Evolutionary conservation across 495 filamentous ascomycete species (phyloP), one percentile per base, ranked within the genome.

Genomic region (Stereocaulon alpinum): DNA sequence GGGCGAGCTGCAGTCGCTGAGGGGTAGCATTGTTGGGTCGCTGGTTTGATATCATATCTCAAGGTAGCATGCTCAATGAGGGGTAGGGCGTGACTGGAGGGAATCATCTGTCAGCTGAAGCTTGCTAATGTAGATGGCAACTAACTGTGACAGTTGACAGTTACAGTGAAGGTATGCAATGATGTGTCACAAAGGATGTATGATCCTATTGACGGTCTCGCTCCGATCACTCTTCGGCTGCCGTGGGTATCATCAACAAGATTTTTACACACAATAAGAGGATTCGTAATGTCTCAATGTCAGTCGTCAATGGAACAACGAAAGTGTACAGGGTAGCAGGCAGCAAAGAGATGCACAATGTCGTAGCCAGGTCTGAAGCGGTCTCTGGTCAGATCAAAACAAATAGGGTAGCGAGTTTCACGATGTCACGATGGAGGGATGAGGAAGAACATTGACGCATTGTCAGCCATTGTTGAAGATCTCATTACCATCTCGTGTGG

Each of bases 11-110:
- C 30, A 66, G 22, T 2, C 58, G 61, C 57, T 62, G 59, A 51
- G 63, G 63, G 41, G 63, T 62, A 37, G 63, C 63, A 62, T 62
- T 62, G 34, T 59, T 14, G 17, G 56, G 60, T 55, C 42, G 55
- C 10, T 51, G 56, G 18, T n/a, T 50, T 29, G 60, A 37, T 30
- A 56, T 56, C 63, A 65, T 65, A 22, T 24, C 30, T 42, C 44
- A 58, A 12, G 22, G 18, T 41, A 24, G 1, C 27, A 50, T 52
- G 6, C 49, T 52, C 49, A 30, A 20, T 29, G 30, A 6, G 14
- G 18, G n/a, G 15, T 52, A 17, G 27, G 14, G 34, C 4, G 3
- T 20, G 6, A 40, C 27, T 15, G 9, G 20, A 11, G 24, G 34
- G 55, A 14, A 27, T 30, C 14, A 27, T n/a, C 6, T 51, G 56